A percentile compares a stretch with the other conserved stretches of the same genome.
These are phyloP conservation scores for Pyracantha coccinea DNA, from an alignment of 331 rosid species.

Conservation along the genomic window DNA sequence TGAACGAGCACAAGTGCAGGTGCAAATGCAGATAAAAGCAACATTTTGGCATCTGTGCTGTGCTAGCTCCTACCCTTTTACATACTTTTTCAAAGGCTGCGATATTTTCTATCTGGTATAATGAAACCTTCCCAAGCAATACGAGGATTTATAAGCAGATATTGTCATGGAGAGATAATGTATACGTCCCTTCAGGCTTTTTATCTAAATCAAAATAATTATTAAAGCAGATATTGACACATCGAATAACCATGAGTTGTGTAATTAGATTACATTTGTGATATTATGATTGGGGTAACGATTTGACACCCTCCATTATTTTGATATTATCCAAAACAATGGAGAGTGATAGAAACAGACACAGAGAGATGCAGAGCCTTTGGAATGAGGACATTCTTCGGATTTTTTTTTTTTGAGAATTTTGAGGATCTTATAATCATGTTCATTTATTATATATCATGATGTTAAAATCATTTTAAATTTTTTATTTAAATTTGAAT, in stretches of 20 bases:
- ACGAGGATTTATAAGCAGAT: background rate
- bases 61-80: background rate
- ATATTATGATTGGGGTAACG: conserved; percentile 22
- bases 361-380: too few relatives aligned
- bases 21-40: conserved; percentile 87
- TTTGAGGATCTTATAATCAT: too few relatives aligned
- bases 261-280: background rate
- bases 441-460: rapidly evolving
- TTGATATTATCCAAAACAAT: background rate
- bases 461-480: too few relatives aligned
- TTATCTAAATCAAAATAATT: background rate
- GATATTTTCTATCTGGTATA: background rate
- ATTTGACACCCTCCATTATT: conserved; percentile 18
- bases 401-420: rapidly evolving
- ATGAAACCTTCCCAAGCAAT: background rate
- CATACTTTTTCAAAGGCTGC: background rate
- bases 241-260: background rate
- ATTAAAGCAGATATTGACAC: background rate
- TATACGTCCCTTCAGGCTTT: background rate
- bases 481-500: too few relatives aligned
- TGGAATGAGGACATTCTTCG: too few relatives aligned
- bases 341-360: background rate
- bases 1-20: conserved; percentile 56
- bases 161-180: background rate
- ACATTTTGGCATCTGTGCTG: conserved; percentile 22